These are phyloP conservation scores for Leccinum sublutescens DNA, from an alignment of 768 basidiomycete genomes.

Conservation along the genomic window DNA sequence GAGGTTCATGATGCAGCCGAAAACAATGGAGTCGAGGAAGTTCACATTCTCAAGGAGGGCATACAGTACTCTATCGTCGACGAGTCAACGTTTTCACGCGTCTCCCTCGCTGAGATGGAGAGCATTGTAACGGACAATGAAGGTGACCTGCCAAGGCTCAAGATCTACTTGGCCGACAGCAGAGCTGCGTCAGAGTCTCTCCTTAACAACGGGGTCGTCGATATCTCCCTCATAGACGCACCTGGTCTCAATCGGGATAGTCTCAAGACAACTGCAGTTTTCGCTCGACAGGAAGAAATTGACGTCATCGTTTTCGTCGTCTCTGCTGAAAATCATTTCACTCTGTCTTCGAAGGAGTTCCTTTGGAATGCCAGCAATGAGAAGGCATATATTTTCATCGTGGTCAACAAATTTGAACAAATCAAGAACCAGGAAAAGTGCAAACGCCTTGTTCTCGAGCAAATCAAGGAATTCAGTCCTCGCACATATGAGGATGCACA, in stretches of 20 bases:
- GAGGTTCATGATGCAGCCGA: conserved; percentile 92
- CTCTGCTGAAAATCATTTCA: conserved; percentile 98
- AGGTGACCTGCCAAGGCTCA: conserved; percentile 66
- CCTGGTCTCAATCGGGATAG: conserved; percentile 97
- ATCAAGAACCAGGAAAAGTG: conserved; percentile 96
- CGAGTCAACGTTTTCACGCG: conserved; percentile 72
- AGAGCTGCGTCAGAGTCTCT: conserved; percentile 79
- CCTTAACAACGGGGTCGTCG: conserved; percentile 91
- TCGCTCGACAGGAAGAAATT: conserved; percentile 95
- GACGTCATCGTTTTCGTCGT: conserved; percentile 99
- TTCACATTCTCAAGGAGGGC: conserved; percentile 76
- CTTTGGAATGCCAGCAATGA: conserved; percentile 90
- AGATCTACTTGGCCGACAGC: conserved; percentile 85
- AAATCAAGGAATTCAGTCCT: conserved; percentile 92
- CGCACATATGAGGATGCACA: conserved; percentile 85
- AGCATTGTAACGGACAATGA: conserved; percentile 62
- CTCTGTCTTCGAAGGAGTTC: conserved; percentile 93
- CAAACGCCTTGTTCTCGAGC: conserved; percentile 82
- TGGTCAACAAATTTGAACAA: conserved; percentile 96
- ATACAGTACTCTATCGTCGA: conserved; percentile 67
- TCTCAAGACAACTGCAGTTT: conserved; percentile 90
- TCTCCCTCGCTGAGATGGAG: conserved; percentile 69
- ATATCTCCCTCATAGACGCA: conserved; percentile 97
- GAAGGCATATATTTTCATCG: conserved; percentile 97
- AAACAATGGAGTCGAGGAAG: conserved; percentile 77